These are phyloP conservation scores for Leccinum fuscescens DNA, from an alignment of 1,284 basidiomycete species.

Conservation along the genomic window DNA sequence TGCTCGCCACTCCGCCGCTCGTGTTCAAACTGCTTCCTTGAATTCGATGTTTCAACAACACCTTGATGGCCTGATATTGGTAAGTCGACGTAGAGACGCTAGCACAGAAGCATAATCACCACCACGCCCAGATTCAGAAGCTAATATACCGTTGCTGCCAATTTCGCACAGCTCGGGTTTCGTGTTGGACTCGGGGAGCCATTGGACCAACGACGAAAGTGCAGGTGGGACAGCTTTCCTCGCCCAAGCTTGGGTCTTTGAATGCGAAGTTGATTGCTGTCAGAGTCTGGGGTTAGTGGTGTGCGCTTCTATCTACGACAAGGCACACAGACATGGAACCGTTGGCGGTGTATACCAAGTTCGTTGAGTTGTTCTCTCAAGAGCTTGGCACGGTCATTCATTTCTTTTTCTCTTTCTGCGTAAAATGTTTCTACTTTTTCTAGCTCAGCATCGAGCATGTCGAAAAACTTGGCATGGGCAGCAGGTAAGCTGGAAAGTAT, in stretches of 20 bases:
- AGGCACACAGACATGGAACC: slow-evolving; percentile 56
- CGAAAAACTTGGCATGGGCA: slow-evolving; percentile 70
- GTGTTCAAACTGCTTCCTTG: not conserved
- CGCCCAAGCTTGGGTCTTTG: slow-evolving; percentile 12
- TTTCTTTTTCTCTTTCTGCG: slow-evolving; percentile 67
- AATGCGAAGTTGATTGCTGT: slow-evolving; percentile 17
- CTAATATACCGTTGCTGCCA: not conserved
- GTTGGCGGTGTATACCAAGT: slow-evolving; percentile 64
- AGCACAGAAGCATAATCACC: slow-evolving; percentile 9
- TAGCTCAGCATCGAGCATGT: slow-evolving; percentile 69
- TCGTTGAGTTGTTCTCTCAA: slow-evolving; percentile 75
- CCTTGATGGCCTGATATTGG: not conserved
- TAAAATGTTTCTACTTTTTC: slow-evolving; percentile 89
- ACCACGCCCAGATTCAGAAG: slow-evolving; percentile 18
- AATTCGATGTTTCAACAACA: not conserved
- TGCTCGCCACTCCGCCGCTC: not conserved
- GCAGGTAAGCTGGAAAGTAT: slow-evolving; percentile 54
- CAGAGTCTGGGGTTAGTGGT: not conserved
- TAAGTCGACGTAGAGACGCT: not conserved
- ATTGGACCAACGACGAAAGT: slow-evolving; percentile 9
- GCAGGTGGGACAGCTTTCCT: slow-evolving; percentile 7
- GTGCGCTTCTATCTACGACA: slow-evolving; percentile 2
- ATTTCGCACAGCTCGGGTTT: not conserved
- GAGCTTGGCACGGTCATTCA: slow-evolving; percentile 45
- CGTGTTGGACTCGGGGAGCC: not conserved